These are phyloP conservation scores for Triangularia setosa DNA, from an alignment of 2,329 filamentous ascomycete genomes.

Conservation along the genomic window DNA sequence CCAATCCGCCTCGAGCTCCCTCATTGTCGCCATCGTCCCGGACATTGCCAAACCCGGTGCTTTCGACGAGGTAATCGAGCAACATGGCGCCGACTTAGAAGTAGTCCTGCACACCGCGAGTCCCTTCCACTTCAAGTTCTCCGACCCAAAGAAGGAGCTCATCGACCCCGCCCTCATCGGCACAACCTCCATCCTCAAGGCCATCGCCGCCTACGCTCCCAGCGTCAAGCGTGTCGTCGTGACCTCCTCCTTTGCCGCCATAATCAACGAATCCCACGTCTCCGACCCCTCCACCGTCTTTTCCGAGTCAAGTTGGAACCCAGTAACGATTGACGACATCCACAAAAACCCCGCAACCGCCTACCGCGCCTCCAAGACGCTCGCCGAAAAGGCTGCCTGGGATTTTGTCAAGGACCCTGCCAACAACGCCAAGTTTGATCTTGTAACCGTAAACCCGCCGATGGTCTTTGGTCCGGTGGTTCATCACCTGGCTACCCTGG, in stretches of 20 bases:
- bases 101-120: slow-evolving; percentile 59
- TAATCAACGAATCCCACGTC: slow-evolving; percentile 39
- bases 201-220: slow-evolving; percentile 57
- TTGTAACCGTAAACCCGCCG: slow-evolving; percentile 53
- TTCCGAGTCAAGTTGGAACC: slow-evolving; percentile 54
- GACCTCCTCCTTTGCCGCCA: slow-evolving; percentile 54
- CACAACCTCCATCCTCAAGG: slow-evolving; percentile 66
- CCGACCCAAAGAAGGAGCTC: slow-evolving; percentile 50
- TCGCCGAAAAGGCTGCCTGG: slow-evolving; percentile 53
- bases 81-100: slow-evolving; percentile 42
- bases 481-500: slow-evolving; percentile 43
- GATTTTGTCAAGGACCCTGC: slow-evolving; percentile 40
- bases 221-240: slow-evolving; percentile 67
- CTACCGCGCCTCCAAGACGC: slow-evolving; percentile 54
- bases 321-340: slow-evolving; percentile 44
- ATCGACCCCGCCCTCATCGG: slow-evolving; percentile 56
- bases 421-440: slow-evolving; percentile 44
- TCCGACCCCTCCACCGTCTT: slow-evolving; percentile 39
- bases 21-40: slow-evolving; percentile 60
- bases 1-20: slow-evolving; percentile 36
- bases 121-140: slow-evolving; percentile 53
- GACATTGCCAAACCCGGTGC: slow-evolving; percentile 72
- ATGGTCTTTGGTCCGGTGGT: slow-evolving; percentile 52
- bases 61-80: slow-evolving; percentile 62
- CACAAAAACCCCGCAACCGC: slow-evolving; percentile 37